Evolutionary conservation across 2,329 filamentous ascomycete species (phyloP).

Genomic region (Clarireedia sp.): DNA sequence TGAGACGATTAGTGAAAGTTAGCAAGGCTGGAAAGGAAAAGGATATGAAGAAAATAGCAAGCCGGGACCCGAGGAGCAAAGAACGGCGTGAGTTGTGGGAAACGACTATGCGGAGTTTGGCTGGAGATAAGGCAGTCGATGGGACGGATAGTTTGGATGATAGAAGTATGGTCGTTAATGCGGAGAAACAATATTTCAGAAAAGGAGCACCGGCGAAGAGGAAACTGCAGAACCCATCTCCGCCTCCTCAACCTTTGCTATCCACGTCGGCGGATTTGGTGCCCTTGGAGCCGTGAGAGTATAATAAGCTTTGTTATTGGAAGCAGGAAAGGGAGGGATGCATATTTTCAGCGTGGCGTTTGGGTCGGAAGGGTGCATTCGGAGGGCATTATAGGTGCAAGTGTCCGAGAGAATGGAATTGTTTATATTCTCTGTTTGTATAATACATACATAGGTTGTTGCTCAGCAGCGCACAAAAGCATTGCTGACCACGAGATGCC

Average conservation of each 20-base stretch:
- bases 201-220: constrained; percentile 30
- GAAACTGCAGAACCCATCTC: constrained; percentile 8
- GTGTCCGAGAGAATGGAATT: neutral
- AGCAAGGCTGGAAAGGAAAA: constrained; percentile 59
- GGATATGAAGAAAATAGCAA: constrained; percentile 49
- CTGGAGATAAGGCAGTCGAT: constrained; percentile 15
- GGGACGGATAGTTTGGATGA: constrained; percentile 41
- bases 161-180: constrained; percentile 58
- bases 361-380: constrained; percentile 1
- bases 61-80: constrained; percentile 41
- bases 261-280: constrained; percentile 1
- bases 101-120: constrained; percentile 48
- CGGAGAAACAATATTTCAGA: constrained; percentile 44
- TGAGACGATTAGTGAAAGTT: constrained; percentile 51
- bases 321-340: neutral
- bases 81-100: constrained; percentile 55
- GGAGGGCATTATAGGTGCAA: neutral
- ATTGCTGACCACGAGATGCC: neutral
- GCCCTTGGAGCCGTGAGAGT: constrained; percentile 1
- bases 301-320: neutral
- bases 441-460: neutral
- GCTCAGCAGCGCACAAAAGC: neutral
- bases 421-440: neutral
- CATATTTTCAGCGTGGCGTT: constrained; percentile 10
- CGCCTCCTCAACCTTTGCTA: neutral